Percentiles rank a stretch among this genome's conserved stretches.
phyloP scores from a whole-genome alignment of 2,329 filamentous ascomycete genomes.

The Drechslerella dactyloides region DNA sequence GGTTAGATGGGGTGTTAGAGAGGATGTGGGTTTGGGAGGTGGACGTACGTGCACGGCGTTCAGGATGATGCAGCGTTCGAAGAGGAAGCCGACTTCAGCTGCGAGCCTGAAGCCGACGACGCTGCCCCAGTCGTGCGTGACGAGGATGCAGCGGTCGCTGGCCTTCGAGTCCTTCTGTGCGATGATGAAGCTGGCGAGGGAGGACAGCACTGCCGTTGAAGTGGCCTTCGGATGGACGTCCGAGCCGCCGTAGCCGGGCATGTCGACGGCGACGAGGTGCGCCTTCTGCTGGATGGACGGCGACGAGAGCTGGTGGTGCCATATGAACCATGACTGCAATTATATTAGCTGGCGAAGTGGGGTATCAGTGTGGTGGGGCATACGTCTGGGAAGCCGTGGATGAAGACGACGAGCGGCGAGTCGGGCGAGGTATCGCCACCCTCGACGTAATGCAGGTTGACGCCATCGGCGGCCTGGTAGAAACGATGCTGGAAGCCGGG shows the following conservation, averaged over 20 bases:
- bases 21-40: too few species aligned
- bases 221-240: constrained; percentile 26
- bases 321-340: constrained; percentile 43
- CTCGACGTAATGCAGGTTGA: constrained; percentile 46
- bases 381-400: constrained; percentile 48
- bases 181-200: constrained; percentile 37
- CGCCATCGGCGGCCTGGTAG: constrained; percentile 30
- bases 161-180: constrained; percentile 40
- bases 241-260: constrained; percentile 45
- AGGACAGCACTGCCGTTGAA: constrained; percentile 22
- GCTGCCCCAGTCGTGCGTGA: constrained; percentile 48
- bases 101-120: constrained; percentile 42
- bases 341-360: background rate
- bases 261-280: constrained; percentile 42
- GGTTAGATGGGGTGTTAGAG: constrained; percentile 5
- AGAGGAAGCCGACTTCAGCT: constrained; percentile 39
- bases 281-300: constrained; percentile 46
- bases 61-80: constrained; percentile 42
- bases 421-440: constrained; percentile 36
- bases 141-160: constrained; percentile 36
- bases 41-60: constrained; percentile 32
- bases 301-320: constrained; percentile 40
- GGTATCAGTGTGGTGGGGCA: background rate
- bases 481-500: constrained; percentile 46
- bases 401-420: constrained; percentile 34